phyloP scores from a whole-genome alignment of 225 moss, liverwort and hornwort genomes.

The Sphagnum tenellum region DNA sequence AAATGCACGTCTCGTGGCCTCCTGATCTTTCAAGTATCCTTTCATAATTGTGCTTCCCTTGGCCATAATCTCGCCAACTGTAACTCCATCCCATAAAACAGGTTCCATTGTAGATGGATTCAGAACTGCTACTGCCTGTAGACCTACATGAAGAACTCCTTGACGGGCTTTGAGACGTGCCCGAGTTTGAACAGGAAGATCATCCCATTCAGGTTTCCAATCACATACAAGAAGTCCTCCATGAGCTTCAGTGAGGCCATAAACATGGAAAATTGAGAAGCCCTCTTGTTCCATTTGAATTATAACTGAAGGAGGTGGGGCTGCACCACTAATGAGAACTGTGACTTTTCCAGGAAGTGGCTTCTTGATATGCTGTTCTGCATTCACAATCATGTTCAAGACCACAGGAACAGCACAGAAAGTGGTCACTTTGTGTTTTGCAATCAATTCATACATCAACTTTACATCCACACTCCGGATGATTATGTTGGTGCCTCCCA shows the following conservation, averaged over 20 bases:
- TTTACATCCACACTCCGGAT: constrained; percentile 41
- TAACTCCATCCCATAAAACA: constrained; percentile 48
- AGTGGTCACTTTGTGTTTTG: constrained; percentile 45
- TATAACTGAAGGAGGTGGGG: constrained; percentile 64
- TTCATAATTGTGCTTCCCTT: constrained; percentile 70
- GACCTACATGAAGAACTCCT: constrained; percentile 53
- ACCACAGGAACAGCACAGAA: constrained; percentile 74
- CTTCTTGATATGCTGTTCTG: constrained; percentile 29
- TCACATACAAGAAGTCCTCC: constrained; percentile 54
- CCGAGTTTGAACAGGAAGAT: constrained; percentile 22
- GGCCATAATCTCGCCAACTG: constrained; percentile 65
- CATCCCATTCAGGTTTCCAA: constrained; percentile 70
- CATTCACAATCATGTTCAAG: constrained; percentile 57
- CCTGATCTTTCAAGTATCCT: constrained; percentile 63
- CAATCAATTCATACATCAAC: constrained; percentile 35
- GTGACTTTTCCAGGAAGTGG: constrained; percentile 29
- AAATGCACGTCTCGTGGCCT: constrained; percentile 45
- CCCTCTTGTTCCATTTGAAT: constrained; percentile 52
- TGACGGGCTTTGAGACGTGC: constrained; percentile 64
- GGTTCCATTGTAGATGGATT: constrained; percentile 48
- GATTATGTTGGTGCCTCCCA: constrained; percentile 58
- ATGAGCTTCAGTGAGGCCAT: constrained; percentile 66
- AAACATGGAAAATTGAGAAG: constrained; percentile 55
- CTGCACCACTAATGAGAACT: constrained; percentile 55
- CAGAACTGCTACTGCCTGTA: constrained; percentile 43